Conservation (phyloP, 192 early-diverging fungal species). For the Pilobolus umbonatus region DNA sequence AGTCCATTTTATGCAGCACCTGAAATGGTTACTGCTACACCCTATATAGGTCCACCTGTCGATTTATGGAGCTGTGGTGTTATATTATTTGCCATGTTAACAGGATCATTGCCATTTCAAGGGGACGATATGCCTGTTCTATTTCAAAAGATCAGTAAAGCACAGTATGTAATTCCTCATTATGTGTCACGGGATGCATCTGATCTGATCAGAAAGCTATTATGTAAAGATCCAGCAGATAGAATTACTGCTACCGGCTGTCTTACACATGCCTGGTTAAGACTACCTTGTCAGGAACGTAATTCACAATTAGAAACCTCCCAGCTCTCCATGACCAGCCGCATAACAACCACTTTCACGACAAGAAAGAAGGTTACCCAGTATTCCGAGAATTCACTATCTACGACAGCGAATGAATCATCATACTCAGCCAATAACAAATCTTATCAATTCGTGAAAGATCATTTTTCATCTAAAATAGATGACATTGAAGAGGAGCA, state of each 20-base stretch:
- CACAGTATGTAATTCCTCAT: slow-evolving; percentile 45
- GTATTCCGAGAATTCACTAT: neutral
- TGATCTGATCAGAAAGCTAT: slow-evolving; percentile 43
- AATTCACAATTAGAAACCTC: neutral
- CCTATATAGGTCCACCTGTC: slow-evolving; percentile 53
- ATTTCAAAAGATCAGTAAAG: slow-evolving; percentile 58
- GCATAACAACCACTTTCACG: neutral
- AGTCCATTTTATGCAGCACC: slow-evolving; percentile 62
- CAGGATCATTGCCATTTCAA: slow-evolving; percentile 58
- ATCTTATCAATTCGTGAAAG: too few species aligned
- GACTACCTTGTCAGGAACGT: neutral
- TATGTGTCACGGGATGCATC: slow-evolving; percentile 36
- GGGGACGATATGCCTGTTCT: slow-evolving; percentile 50
- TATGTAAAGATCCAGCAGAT: slow-evolving; percentile 47
- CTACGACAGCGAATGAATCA: neutral
- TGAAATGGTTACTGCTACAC: slow-evolving; percentile 59
- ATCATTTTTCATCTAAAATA: too few species aligned
- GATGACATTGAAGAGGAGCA: too few species aligned
- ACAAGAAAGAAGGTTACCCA: neutral
- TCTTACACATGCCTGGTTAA: slow-evolving; percentile 50
- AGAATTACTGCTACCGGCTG: slow-evolving; percentile 54
- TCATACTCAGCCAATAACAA: neutral
- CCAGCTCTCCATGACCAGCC: neutral
- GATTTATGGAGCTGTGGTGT: slow-evolving; percentile 61
- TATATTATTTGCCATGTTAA: slow-evolving; percentile 54